These are phyloP conservation scores for Camelina laxa DNA, from an alignment of 345 rosid species.

Conservation along the genomic window DNA sequence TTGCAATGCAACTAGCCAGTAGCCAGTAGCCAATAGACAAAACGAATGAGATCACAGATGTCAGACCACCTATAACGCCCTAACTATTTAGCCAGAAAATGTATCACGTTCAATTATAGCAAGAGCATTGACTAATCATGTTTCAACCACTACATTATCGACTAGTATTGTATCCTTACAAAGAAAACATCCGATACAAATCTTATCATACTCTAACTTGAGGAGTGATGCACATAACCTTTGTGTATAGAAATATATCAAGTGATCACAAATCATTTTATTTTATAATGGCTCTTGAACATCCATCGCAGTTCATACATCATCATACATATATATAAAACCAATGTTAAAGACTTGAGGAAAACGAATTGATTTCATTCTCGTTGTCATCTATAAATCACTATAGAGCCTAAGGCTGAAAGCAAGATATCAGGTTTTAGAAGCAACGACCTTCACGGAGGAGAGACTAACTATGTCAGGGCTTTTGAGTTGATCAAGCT, in stretches of 20 bases:
- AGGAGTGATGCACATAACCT: neutral
- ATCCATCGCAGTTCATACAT: neutral
- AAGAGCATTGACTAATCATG: neutral
- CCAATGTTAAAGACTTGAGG: neutral
- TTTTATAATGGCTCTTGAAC: slow-evolving; percentile 4
- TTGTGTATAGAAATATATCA: neutral
- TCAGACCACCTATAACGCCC: neutral
- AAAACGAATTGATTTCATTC: slow-evolving; percentile 6
- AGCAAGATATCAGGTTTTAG: slow-evolving; percentile 30
- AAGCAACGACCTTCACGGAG: slow-evolving; percentile 45
- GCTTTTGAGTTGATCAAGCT: slow-evolving; percentile 77
- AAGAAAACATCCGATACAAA: neutral
- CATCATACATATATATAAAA: slow-evolving; percentile 4
- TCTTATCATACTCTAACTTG: neutral
- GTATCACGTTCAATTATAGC: neutral
- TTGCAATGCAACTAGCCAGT: neutral
- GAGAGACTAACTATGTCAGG: slow-evolving; percentile 59
- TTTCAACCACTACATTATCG: neutral
- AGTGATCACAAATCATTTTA: neutral
- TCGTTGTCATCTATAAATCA: slow-evolving; percentile 5
- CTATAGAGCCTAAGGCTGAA: slow-evolving; percentile 4
- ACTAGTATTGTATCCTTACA: neutral
- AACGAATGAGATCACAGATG: neutral
- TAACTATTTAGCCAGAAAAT: neutral
- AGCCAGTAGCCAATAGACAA: neutral